Conservation (phyloP, 306 rosid species). For the Lupinus albus region DNA sequence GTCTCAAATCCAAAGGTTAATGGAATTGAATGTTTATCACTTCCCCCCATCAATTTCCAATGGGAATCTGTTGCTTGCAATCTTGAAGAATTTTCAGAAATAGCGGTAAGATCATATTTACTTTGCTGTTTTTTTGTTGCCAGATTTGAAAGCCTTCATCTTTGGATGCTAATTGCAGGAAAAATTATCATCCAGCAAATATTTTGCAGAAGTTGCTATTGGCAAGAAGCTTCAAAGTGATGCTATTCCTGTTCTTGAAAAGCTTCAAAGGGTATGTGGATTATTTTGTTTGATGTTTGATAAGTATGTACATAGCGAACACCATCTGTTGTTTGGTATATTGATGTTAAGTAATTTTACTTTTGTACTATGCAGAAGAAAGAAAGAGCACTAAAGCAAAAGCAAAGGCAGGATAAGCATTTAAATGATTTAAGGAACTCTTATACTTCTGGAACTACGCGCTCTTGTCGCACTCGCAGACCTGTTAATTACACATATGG, state of each 20-base stretch:
- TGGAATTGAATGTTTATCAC: conserved; percentile 42
- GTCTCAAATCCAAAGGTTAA: conserved; percentile 49
- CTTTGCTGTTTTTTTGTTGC: not conserved
- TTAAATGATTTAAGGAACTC: conserved; percentile 44
- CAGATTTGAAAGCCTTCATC: conserved; percentile 29
- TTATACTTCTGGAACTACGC: conserved; percentile 50
- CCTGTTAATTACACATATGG: conserved; percentile 75
- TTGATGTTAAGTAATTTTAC: not conserved
- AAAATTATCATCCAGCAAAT: conserved; percentile 60
- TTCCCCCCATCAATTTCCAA: conserved; percentile 49
- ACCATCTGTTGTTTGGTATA: conserved; percentile 23
- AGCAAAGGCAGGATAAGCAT: conserved; percentile 55
- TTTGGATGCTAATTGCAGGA: conserved; percentile 61
- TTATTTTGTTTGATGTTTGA: conserved; percentile 24
- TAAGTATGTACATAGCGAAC: conserved; percentile 6
- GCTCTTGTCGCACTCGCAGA: conserved; percentile 65
- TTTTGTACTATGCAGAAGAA: conserved; percentile 56
- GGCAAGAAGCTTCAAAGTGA: conserved; percentile 61
- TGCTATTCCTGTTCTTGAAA: conserved; percentile 73
- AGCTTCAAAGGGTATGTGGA: conserved; percentile 56
- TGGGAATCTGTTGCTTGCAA: conserved; percentile 91
- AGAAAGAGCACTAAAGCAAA: conserved; percentile 56
- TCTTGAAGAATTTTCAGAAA: conserved; percentile 67
- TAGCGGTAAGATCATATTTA: conserved; percentile 57
- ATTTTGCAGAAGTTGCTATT: conserved; percentile 48